Percentiles rank a stretch among this genome's conserved stretches.
Conservation (phyloP, 78 protist species). For the Monocercomonoides exilis region DNA sequence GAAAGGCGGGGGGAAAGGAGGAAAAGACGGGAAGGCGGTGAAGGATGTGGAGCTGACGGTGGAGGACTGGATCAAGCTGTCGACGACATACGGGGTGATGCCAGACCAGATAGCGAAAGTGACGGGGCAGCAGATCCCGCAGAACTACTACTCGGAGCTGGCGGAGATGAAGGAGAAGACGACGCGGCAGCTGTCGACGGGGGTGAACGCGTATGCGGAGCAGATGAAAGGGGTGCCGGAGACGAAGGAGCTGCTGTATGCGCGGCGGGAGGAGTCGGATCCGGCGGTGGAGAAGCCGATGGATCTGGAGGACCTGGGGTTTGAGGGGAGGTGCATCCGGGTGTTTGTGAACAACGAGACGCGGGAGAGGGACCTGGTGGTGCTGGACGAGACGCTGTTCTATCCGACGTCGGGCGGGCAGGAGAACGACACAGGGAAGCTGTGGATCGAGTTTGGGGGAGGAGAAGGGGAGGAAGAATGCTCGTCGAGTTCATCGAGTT, state of each 20-base stretch:
- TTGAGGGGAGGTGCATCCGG: neutral
- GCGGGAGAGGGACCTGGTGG: neutral
- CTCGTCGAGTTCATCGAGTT: too few relatives aligned
- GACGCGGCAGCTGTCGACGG: neutral
- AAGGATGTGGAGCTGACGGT: neutral
- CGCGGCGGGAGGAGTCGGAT: neutral
- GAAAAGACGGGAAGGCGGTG: too few relatives aligned
- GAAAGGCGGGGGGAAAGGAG: too few relatives aligned
- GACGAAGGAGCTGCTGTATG: neutral
- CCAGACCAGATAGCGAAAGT: constrained; percentile 22
- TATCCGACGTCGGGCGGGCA: constrained; percentile 49
- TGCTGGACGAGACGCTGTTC: constrained; percentile 24
- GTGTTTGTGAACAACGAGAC: neutral
- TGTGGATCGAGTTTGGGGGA: too few relatives aligned
- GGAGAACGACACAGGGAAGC: constrained; percentile 27
- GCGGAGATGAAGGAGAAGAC: constrained; percentile 19
- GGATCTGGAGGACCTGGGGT: neutral
- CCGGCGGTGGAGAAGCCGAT: neutral
- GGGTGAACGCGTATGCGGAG: neutral
- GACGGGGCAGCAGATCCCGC: neutral
- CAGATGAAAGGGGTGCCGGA: neutral
- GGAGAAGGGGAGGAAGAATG: neutral
- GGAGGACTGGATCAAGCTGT: neutral
- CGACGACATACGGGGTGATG: neutral
- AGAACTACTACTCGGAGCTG: constrained; percentile 2